Evolutionary conservation across 1,284 basidiomycete genomes (phyloP).

Genomic region (Cryptococcus maquisensis): DNA sequence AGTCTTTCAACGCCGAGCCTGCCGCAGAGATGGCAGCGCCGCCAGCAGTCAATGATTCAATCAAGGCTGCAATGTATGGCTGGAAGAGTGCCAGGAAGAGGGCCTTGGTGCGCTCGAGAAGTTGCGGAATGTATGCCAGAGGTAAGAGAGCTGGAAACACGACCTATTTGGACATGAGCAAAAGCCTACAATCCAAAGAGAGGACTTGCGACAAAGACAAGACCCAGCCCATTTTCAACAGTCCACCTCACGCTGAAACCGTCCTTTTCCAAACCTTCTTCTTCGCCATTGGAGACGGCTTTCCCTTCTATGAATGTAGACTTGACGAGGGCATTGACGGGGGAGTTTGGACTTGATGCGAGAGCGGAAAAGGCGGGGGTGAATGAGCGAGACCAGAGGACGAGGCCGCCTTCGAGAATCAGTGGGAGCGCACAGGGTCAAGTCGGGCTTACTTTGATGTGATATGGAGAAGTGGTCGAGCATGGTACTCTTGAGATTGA

Average conservation of each 20-base stretch:
- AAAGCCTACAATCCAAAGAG: neutral
- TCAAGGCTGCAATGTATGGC: constrained; percentile 72
- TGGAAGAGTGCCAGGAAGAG: constrained; percentile 81
- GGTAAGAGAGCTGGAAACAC: constrained; percentile 96
- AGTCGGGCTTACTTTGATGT: constrained; percentile 63
- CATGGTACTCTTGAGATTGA: no score
- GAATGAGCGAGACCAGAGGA: constrained; percentile 89
- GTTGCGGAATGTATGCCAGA: constrained; percentile 86
- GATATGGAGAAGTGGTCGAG: constrained; percentile 85
- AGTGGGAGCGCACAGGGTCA: neutral
- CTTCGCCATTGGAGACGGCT: constrained; percentile 42
- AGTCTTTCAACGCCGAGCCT: constrained; percentile 22
- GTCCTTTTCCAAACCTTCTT: constrained; percentile 82
- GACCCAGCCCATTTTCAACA: constrained; percentile 83
- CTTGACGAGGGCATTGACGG: constrained; percentile 82
- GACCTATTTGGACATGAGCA: neutral
- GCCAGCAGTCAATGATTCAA: constrained; percentile 61
- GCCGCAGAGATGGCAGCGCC: constrained; percentile 43
- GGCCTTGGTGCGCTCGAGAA: constrained; percentile 71
- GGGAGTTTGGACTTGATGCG: constrained; percentile 71
- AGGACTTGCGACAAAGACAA: constrained; percentile 81
- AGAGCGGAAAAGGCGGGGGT: constrained; percentile 74
- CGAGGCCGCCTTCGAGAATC: constrained; percentile 65
- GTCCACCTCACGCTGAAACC: constrained; percentile 90
- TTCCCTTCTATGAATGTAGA: constrained; percentile 81